Evolutionary conservation across 139 green algal species (phyloP), one percentile per base, ranked within the genome.

Genomic region (Tetradesmus obliquus): DNA sequence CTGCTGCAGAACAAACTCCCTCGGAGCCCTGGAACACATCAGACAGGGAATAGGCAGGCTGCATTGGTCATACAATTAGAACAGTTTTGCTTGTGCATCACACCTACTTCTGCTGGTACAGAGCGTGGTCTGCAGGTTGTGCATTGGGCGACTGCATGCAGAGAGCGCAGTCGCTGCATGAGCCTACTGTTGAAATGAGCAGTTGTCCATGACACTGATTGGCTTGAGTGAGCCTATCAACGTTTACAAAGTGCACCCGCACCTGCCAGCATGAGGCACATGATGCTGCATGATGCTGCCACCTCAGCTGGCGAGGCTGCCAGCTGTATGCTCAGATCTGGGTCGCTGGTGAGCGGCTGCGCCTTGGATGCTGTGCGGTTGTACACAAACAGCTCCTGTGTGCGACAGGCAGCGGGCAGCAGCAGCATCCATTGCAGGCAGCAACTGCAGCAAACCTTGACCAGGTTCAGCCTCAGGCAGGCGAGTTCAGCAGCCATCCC

Each of bases 321-420:
- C 12, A 69, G 13, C 55, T 79, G 55, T 17, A 72, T 55, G 55
- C 55, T 22, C 9, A 84, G 53, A 20, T 84, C 53, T 55, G 71
- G 86, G 20, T 83, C 22, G 2, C 3, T 17, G 20, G 19, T 19
- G 4, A 92, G 62, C 0, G 58, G 20, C 54, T 82, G 13, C 5
- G 88, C 88, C 62, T 92, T 92, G 7, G 58, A n/a, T 3, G 13
- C 6, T 86, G 88, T 92, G 45, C 88, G 80, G 81, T 92, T 92
- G 88, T 87, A 79, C 13, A 91, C 55, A 57, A 57, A 79, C 54
- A 91, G 32, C 19, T 84, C 87, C 87, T 91, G 74, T 19, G 22
- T 60, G 76, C 5, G 53, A 55, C 9, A n/a, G 81, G 82, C 10
- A 66, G 82, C 15, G 19, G 66, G 5, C 66, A 76, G 5, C 66